These are phyloP conservation scores for Colletotrichum chrysophilum DNA, from an alignment of 2,329 filamentous ascomycete genomes.

Conservation along the genomic window DNA sequence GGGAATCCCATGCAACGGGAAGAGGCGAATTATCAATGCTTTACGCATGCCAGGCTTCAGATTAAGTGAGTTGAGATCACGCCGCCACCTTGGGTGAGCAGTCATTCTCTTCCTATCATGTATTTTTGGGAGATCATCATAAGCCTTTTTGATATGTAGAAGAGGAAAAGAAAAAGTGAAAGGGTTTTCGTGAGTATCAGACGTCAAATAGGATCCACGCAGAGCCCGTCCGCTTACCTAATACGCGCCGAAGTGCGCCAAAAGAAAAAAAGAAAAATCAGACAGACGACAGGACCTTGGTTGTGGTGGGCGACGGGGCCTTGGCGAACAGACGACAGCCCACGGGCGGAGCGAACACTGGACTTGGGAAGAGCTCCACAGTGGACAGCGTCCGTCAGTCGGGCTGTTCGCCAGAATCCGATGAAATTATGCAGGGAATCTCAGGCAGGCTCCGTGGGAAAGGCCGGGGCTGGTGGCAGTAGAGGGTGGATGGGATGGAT, in stretches of 20 bases:
- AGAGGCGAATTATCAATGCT: not conserved
- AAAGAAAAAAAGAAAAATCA: not conserved
- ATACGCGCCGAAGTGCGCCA: not conserved
- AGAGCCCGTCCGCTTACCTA: constrained; percentile 6
- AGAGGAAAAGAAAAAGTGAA: constrained; percentile 31
- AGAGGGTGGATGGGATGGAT: not conserved
- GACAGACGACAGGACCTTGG: not conserved
- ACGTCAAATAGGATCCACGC: constrained; percentile 17
- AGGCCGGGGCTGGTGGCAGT: not conserved
- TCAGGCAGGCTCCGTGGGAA: not conserved
- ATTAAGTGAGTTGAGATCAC: constrained; percentile 67
- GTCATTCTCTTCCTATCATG: constrained; percentile 76
- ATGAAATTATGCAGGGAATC: constrained; percentile 4
- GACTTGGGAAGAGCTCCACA: not conserved
- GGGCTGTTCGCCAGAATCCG: constrained; percentile 3
- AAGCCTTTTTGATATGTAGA: constrained; percentile 48
- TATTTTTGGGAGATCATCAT: constrained; percentile 64
- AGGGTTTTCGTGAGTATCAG: constrained; percentile 19
- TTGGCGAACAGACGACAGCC: not conserved
- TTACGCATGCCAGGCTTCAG: constrained; percentile 55
- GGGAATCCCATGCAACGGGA: not conserved
- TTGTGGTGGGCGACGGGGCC: constrained; percentile 1
- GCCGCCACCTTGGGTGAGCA: constrained; percentile 51
- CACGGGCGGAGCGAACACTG: not conserved
- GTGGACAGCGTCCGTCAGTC: not conserved